These are phyloP conservation scores for Detonula confervacea DNA, from an alignment of 352 stramenopile genomes.

Conservation along the genomic window DNA sequence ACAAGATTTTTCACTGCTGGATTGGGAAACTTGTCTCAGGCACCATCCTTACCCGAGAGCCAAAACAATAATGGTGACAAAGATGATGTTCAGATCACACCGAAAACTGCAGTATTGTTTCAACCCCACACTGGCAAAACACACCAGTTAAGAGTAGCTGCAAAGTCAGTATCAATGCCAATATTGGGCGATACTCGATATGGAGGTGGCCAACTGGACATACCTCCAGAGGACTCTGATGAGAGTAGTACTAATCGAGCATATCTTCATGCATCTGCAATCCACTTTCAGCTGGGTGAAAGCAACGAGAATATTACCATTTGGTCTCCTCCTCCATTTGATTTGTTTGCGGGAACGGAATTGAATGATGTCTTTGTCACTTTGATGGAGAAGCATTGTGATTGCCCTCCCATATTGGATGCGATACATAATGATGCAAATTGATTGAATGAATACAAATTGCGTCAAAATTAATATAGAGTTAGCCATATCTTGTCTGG, in stretches of 20 bases:
- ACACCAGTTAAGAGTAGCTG: conserved; percentile 81
- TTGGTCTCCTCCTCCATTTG: conserved; percentile 67
- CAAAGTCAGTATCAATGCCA: conserved; percentile 75
- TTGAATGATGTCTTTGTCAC: conserved; percentile 40
- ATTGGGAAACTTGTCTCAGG: conserved; percentile 39
- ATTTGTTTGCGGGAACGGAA: conserved; percentile 29
- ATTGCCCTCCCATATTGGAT: conserved; percentile 30
- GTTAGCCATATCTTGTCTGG: too few relatives aligned
- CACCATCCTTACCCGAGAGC: conserved; percentile 3
- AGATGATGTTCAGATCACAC: conserved; percentile 4
- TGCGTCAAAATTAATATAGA: too few relatives aligned
- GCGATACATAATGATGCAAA: too few relatives aligned
- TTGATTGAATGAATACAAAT: too few relatives aligned
- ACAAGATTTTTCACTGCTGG: conserved; percentile 64
- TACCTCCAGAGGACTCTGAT: neutral
- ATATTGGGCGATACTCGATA: conserved; percentile 78
- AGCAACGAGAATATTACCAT: conserved; percentile 55
- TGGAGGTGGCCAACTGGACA: conserved; percentile 36
- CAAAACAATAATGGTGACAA: neutral
- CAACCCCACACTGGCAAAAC: conserved; percentile 78
- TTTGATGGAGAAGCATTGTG: conserved; percentile 71
- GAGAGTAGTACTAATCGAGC: conserved; percentile 37
- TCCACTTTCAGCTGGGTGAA: conserved; percentile 63
- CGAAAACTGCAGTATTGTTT: conserved; percentile 72
- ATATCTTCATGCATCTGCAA: conserved; percentile 72